These are phyloP conservation scores for Xylariaceae sp. DNA, from an alignment of 2,329 filamentous ascomycete species.

Conservation along the genomic window DNA sequence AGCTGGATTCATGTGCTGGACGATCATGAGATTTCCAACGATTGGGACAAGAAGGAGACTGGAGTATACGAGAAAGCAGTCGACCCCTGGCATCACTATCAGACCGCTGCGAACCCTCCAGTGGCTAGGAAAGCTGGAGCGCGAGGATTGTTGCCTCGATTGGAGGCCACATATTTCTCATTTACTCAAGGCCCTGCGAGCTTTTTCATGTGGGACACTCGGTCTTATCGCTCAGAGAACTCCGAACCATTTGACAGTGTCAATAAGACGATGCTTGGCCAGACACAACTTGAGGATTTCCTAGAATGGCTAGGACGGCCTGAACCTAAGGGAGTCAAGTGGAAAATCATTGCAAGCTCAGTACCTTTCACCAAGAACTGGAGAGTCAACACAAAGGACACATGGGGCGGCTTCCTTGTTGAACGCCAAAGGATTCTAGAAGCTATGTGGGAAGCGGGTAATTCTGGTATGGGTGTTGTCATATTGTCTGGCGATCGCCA, in stretches of 20 bases:
- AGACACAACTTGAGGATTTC: constrained; percentile 73
- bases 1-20: constrained; percentile 97
- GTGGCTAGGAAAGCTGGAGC: constrained; percentile 46
- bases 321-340: constrained; percentile 73
- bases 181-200: constrained; percentile 87
- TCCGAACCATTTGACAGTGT: constrained; percentile 53
- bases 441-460: constrained; percentile 86
- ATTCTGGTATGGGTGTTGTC: constrained; percentile 70
- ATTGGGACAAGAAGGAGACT: constrained; percentile 80
- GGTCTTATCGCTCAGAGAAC: constrained; percentile 75
- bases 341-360: constrained; percentile 89
- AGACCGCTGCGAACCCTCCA: constrained; percentile 80
- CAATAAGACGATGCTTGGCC: constrained; percentile 83
- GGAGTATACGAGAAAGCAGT: constrained; percentile 75
- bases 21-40: constrained; percentile 94
- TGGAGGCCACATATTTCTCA: constrained; percentile 75
- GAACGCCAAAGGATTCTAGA: constrained; percentile 79
- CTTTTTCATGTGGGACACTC: constrained; percentile 93
- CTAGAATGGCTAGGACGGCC: constrained; percentile 70
- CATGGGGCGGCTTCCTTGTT: constrained; percentile 86
- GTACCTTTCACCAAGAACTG: constrained; percentile 98
- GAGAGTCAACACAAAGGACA: constrained; percentile 82
- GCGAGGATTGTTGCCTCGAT: constrained; percentile 27
- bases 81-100: constrained; percentile 84
- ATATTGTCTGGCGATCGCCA: constrained; percentile 91